These are phyloP conservation scores for Luffa acutangula DNA, from an alignment of 306 rosid species.

Conservation along the genomic window DNA sequence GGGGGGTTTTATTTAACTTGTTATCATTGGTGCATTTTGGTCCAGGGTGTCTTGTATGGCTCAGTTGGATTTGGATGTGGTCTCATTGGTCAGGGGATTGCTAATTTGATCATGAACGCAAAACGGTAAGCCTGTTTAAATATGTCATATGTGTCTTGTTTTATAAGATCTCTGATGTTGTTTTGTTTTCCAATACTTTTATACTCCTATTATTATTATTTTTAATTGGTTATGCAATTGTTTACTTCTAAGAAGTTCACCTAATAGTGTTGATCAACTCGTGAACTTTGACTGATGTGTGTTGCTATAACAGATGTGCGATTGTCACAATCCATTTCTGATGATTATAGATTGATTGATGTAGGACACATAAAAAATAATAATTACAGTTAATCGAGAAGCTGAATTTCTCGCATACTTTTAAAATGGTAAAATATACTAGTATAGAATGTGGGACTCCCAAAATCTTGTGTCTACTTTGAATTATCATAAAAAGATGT, in stretches of 20 bases:
- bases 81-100: constrained; percentile 89
- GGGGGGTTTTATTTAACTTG: not conserved
- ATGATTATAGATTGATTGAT: not conserved
- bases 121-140: constrained; percentile 46
- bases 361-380: too few relatives aligned
- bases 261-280: not conserved
- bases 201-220: not conserved
- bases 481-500: not conserved
- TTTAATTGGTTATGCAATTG: not conserved
- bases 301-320: not conserved
- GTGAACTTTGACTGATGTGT: not conserved
- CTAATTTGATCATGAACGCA: constrained; percentile 87
- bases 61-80: constrained; percentile 95
- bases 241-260: not conserved
- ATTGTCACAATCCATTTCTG: not conserved
- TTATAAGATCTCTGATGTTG: not conserved
- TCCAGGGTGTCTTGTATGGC: constrained; percentile 92
- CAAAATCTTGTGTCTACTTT: not conserved
- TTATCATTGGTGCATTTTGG: constrained; percentile 5
- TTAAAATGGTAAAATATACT: not conserved
- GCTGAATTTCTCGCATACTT: not conserved
- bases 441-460: not conserved
- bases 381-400: not conserved
- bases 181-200: not conserved
- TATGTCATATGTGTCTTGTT: not conserved